These are phyloP conservation scores for Cystobasidiaceae sp. DNA, from an alignment of 1,284 basidiomycete genomes.

Conservation along the genomic window DNA sequence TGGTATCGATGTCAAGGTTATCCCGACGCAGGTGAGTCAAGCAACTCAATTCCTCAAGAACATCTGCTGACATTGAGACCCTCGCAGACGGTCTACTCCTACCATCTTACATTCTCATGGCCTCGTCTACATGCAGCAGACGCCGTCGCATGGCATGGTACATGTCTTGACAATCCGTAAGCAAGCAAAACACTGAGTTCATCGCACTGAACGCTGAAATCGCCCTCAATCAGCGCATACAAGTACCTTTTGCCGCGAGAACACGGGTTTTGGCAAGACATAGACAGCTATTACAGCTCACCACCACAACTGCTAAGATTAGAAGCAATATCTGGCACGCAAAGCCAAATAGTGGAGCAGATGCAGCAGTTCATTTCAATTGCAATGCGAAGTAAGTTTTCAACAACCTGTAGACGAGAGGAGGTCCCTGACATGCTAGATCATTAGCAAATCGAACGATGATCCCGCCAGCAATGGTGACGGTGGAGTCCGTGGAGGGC, in stretches of 20 bases:
- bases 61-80: neutral
- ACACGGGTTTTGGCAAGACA: constrained; percentile 38
- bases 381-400: constrained; percentile 10
- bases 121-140: constrained; percentile 7
- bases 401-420: neutral
- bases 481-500: too few relatives aligned
- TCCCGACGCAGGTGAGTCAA: constrained; percentile 4
- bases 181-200: neutral
- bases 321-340: constrained; percentile 1
- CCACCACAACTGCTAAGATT: constrained; percentile 28
- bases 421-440: too few relatives aligned
- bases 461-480: too few relatives aligned
- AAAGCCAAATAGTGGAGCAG: constrained; percentile 8
- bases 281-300: constrained; percentile 34
- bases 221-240: neutral
- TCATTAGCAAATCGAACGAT: too few relatives aligned
- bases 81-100: constrained; percentile 18
- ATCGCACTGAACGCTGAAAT: too few relatives aligned
- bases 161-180: constrained; percentile 19
- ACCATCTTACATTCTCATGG: constrained; percentile 25
- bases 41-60: neutral
- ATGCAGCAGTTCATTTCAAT: constrained; percentile 8
- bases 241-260: constrained; percentile 8
- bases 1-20: constrained; percentile 11
- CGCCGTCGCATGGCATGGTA: constrained; percentile 23